Conservation (phyloP, 2,329 filamentous ascomycete genomes). For the Teratosphaeria nubilosa region DNA sequence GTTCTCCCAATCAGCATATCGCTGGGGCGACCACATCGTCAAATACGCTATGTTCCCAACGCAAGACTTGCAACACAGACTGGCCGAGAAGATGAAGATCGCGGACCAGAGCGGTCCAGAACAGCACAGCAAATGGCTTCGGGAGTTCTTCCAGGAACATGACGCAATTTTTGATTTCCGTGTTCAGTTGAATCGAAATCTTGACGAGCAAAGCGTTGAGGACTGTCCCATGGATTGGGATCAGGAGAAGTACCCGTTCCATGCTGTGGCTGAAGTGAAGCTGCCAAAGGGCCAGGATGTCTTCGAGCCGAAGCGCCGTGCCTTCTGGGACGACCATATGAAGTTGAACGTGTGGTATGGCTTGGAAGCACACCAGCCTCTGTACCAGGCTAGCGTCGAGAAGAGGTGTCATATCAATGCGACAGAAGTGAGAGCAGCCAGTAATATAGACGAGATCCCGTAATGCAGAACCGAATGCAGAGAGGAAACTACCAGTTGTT, state of each 20-base stretch:
- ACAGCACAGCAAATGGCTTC: conserved; percentile 21
- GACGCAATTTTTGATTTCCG: conserved; percentile 24
- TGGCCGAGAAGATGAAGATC: conserved; percentile 14
- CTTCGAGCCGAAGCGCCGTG: conserved; percentile 14
- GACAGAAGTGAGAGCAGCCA: conserved; percentile 5
- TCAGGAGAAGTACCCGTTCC: conserved; percentile 22
- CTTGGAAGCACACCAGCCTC: conserved; percentile 18
- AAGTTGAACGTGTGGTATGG: conserved; percentile 21
- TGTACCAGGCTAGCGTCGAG: conserved; percentile 21
- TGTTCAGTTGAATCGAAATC: conserved; percentile 23
- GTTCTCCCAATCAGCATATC: conserved; percentile 23
- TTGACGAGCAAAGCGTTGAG: conserved; percentile 22
- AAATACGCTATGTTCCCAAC: conserved; percentile 22
- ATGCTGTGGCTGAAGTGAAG: conserved; percentile 19
- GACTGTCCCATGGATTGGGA: conserved; percentile 24
- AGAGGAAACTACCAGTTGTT: not conserved
- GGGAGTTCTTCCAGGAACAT: conserved; percentile 13
- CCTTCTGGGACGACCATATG: conserved; percentile 19
- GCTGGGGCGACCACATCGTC: conserved; percentile 22
- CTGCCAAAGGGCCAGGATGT: conserved; percentile 20
- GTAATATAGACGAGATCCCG: conserved; percentile 18
- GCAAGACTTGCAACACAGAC: conserved; percentile 9
- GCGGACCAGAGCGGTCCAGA: conserved; percentile 14
- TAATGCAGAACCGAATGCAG: not conserved
- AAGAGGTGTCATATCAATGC: conserved; percentile 19